A percentile compares a stretch with the other conserved stretches of the same genome.
Conservation (phyloP, 495 filamentous ascomycete species). For the Halenospora varia region DNA sequence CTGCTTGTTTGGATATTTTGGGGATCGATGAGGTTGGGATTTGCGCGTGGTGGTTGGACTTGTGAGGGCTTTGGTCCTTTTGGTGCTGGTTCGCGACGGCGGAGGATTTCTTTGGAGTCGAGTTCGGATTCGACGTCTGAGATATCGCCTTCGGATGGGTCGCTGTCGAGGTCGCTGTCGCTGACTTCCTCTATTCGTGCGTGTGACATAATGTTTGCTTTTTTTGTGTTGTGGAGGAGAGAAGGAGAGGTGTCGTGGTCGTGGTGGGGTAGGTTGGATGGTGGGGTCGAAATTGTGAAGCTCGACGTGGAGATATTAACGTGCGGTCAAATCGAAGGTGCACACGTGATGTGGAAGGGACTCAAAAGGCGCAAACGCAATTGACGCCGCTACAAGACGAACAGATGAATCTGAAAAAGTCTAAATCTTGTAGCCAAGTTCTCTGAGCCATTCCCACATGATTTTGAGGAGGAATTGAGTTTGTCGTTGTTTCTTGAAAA, state of each 20-base stretch:
- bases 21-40: conserved; percentile 24
- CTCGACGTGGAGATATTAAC: background rate
- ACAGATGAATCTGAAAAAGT: background rate
- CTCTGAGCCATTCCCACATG: background rate
- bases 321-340: no score
- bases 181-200: conserved; percentile 86
- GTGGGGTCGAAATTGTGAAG: background rate
- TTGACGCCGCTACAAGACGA: background rate
- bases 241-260: conserved; percentile 1
- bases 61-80: conserved; percentile 21
- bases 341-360: background rate
- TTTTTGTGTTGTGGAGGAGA: background rate
- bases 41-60: conserved; percentile 21
- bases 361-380: background rate
- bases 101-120: conserved; percentile 41
- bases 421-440: background rate
- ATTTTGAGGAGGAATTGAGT: no score
- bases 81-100: conserved; percentile 3
- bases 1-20: conserved; percentile 23
- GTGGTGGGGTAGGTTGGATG: conserved; percentile 1
- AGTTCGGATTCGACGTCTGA: conserved; percentile 55
- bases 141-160: conserved; percentile 68
- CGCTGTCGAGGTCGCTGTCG: conserved; percentile 64
- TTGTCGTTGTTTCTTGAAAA: background rate
- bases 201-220: conserved; percentile 63